Conservation (phyloP, 2,329 filamentous ascomycete genomes). For the Verticillium tricorpus region DNA sequence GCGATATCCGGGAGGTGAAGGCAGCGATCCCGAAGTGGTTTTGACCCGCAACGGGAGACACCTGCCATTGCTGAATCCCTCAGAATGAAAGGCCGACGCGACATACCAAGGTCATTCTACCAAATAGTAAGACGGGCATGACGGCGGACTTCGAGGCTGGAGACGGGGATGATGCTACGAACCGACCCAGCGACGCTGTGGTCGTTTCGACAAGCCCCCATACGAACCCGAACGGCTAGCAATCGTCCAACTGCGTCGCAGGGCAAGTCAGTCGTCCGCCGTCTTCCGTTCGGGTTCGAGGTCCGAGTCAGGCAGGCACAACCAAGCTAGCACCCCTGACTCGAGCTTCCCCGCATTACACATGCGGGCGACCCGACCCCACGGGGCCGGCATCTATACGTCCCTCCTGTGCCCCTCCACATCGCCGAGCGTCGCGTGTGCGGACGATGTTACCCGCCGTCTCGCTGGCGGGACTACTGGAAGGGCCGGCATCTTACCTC, state of each 20-base stretch:
- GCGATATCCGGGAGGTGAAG: constrained; percentile 29
- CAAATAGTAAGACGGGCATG: too few relatives aligned
- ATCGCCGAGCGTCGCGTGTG: neutral
- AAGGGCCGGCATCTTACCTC: neutral
- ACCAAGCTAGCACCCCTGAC: neutral
- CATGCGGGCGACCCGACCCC: neutral
- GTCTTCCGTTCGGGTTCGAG: neutral
- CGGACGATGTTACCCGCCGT: constrained; percentile 1
- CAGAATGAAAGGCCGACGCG: neutral
- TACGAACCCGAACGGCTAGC: too few relatives aligned
- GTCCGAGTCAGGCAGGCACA: neutral
- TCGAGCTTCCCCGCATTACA: neutral
- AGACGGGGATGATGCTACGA: too few relatives aligned
- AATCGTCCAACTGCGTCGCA: neutral
- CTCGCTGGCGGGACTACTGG: neutral
- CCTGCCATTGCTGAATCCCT: constrained; percentile 18
- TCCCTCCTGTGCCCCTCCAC: neutral
- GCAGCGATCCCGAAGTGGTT: constrained; percentile 35
- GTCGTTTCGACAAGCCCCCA: too few relatives aligned
- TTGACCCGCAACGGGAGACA: constrained; percentile 47
- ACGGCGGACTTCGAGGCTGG: too few relatives aligned
- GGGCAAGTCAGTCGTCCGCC: neutral
- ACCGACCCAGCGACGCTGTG: too few relatives aligned
- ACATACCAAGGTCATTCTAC: neutral
- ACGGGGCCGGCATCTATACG: neutral